Evolutionary conservation across 2,329 filamentous ascomycete species (phyloP).

Genomic region (Aspergillus sergii): DNA sequence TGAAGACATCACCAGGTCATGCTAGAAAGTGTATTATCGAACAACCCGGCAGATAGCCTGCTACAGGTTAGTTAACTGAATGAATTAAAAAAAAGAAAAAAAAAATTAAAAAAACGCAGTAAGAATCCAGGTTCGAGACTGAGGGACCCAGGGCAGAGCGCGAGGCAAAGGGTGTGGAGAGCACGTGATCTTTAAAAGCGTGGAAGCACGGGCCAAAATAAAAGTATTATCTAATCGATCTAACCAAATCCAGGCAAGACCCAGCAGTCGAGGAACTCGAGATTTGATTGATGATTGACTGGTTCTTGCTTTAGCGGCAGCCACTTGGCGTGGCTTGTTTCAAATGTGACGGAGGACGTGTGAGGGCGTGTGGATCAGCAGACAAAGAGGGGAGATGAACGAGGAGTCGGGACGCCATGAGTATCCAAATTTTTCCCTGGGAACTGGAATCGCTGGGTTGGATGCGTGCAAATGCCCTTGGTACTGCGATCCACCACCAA

Average conservation of each 20-base stretch:
- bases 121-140: neutral
- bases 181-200: slow-evolving; percentile 27
- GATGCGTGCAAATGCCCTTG: neutral
- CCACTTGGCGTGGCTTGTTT: slow-evolving; percentile 19
- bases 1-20: slow-evolving; percentile 54
- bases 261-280: slow-evolving; percentile 10
- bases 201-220: slow-evolving; percentile 23
- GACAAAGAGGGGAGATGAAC: slow-evolving; percentile 1
- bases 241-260: slow-evolving; percentile 15
- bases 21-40: slow-evolving; percentile 29
- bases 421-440: neutral
- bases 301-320: slow-evolving; percentile 14
- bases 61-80: slow-evolving; percentile 46
- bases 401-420: neutral
- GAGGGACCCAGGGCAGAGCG: slow-evolving; percentile 6
- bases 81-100: neutral
- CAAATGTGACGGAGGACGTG: slow-evolving; percentile 11
- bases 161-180: slow-evolving; percentile 22
- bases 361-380: slow-evolving; percentile 1
- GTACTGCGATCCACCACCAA: neutral
- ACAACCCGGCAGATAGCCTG: slow-evolving; percentile 24
- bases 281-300: slow-evolving; percentile 13
- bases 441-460: neutral
- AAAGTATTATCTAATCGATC: slow-evolving; percentile 19
- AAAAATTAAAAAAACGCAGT: slow-evolving; percentile 4